Evolutionary conservation across 495 filamentous ascomycete species (phyloP).

Genomic region (Penicillium crystallinum): DNA sequence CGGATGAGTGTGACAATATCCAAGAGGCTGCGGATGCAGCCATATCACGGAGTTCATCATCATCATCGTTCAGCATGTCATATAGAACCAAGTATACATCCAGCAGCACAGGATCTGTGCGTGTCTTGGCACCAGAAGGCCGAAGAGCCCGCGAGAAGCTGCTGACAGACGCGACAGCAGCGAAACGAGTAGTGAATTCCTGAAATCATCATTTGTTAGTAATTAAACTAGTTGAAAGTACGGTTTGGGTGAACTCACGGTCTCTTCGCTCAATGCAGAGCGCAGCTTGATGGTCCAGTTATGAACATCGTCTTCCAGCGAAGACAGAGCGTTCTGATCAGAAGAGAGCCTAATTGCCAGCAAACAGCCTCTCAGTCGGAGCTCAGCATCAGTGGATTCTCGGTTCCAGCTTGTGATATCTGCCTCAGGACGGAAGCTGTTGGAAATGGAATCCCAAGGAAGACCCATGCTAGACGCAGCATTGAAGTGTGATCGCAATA

Average conservation of each 20-base stretch:
- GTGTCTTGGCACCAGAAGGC: constrained; percentile 19
- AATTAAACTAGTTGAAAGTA: neutral
- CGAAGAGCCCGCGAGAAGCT: constrained; percentile 31
- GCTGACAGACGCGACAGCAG: constrained; percentile 45
- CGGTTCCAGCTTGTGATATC: constrained; percentile 34
- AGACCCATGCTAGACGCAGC: constrained; percentile 13
- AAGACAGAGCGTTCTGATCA: constrained; percentile 3
- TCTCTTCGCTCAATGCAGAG: constrained; percentile 40
- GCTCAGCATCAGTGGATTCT: constrained; percentile 38
- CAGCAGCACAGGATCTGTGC: constrained; percentile 29
- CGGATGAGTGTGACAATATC: constrained; percentile 35
- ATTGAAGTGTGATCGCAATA: constrained; percentile 17
- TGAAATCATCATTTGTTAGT: constrained; percentile 16
- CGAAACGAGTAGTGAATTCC: constrained; percentile 62
- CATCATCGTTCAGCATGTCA: constrained; percentile 77
- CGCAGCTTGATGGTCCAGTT: constrained; percentile 32
- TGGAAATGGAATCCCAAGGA: constrained; percentile 24
- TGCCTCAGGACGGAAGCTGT: constrained; percentile 18
- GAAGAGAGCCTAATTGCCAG: constrained; percentile 50
- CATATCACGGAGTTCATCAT: constrained; percentile 73
- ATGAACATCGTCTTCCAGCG: constrained; percentile 19
- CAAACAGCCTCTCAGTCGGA: constrained; percentile 51
- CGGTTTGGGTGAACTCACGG: constrained; percentile 22
- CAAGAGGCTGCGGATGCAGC: constrained; percentile 51
- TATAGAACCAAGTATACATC: constrained; percentile 50